These are phyloP conservation scores for Albatrellus sp. DNA, from an alignment of 1,284 basidiomycete species.

Conservation along the genomic window DNA sequence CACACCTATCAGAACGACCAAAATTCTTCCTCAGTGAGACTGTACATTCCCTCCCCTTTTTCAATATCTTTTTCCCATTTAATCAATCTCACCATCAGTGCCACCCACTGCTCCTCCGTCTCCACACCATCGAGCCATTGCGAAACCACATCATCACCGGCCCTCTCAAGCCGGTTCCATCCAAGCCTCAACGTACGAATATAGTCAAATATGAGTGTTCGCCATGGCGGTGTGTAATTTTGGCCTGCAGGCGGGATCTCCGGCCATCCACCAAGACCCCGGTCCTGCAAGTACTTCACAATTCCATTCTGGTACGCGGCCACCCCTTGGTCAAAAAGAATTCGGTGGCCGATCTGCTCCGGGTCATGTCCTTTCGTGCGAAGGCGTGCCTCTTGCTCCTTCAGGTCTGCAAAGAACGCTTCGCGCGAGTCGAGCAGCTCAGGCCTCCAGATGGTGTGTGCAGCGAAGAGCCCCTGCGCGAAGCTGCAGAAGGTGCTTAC, in stretches of 20 bases:
- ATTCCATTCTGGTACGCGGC: constrained; percentile 38
- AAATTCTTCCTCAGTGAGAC: not conserved
- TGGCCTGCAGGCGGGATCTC: constrained; percentile 26
- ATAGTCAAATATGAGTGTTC: constrained; percentile 23
- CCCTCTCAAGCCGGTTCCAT: constrained; percentile 30
- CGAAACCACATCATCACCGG: constrained; percentile 18
- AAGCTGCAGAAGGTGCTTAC: constrained; percentile 37
- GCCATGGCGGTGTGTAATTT: constrained; percentile 38
- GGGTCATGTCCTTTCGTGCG: constrained; percentile 31
- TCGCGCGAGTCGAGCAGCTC: constrained; percentile 26
- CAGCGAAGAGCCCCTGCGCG: constrained; percentile 35
- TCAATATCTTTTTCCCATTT: constrained; percentile 36
- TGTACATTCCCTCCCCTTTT: constrained; percentile 11
- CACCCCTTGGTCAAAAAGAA: constrained; percentile 22
- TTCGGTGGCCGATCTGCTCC: constrained; percentile 34
- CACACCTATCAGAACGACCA: no score
- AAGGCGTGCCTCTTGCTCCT: constrained; percentile 25
- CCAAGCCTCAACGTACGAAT: constrained; percentile 24
- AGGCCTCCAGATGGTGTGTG: constrained; percentile 31
- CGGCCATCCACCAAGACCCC: constrained; percentile 15
- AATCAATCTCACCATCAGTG: constrained; percentile 31
- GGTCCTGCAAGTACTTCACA: constrained; percentile 29
- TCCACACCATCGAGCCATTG: constrained; percentile 25
- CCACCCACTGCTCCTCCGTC: constrained; percentile 34
- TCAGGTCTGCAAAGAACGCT: constrained; percentile 28